Evolutionary conservation across 768 basidiomycete species (phyloP).

Genomic region (Kwoniella europaea): DNA sequence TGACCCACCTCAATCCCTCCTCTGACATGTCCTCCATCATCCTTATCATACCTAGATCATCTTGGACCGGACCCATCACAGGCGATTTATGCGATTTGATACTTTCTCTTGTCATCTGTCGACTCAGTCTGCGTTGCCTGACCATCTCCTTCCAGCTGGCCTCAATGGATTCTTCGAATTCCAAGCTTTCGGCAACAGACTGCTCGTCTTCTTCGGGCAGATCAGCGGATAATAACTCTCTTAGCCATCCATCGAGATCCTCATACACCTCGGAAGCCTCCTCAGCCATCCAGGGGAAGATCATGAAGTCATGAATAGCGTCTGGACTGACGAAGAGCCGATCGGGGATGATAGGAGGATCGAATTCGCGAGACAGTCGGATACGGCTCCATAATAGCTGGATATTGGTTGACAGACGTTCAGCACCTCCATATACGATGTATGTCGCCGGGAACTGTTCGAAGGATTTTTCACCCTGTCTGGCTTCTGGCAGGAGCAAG

Average conservation of each 20-base stretch:
- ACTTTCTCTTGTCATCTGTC: constrained; percentile 24
- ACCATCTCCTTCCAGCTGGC: constrained; percentile 11
- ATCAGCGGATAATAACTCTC: constrained; percentile 32
- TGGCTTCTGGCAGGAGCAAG: constrained; percentile 23
- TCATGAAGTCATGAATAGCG: constrained; percentile 48
- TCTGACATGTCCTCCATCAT: constrained; percentile 39
- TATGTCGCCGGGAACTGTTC: constrained; percentile 42
- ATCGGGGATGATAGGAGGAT: constrained; percentile 8
- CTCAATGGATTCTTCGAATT: background rate
- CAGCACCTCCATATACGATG: constrained; percentile 46
- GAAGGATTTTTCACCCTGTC: constrained; percentile 29
- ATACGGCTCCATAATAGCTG: constrained; percentile 39
- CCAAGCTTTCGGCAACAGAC: background rate
- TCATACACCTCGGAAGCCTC: constrained; percentile 44
- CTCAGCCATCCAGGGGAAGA: constrained; percentile 52
- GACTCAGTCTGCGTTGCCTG: constrained; percentile 5
- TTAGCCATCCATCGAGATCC: constrained; percentile 44
- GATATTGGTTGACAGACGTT: constrained; percentile 42
- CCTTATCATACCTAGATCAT: constrained; percentile 27
- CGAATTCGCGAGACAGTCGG: constrained; percentile 4
- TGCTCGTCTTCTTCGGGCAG: constrained; percentile 19
- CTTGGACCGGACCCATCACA: constrained; percentile 30
- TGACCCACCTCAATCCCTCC: constrained; percentile 39
- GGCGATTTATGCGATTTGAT: constrained; percentile 27
- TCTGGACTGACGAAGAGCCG: constrained; percentile 30